phyloP scores from a whole-genome alignment of 441 rosid species.

The Populus hybrid region DNA sequence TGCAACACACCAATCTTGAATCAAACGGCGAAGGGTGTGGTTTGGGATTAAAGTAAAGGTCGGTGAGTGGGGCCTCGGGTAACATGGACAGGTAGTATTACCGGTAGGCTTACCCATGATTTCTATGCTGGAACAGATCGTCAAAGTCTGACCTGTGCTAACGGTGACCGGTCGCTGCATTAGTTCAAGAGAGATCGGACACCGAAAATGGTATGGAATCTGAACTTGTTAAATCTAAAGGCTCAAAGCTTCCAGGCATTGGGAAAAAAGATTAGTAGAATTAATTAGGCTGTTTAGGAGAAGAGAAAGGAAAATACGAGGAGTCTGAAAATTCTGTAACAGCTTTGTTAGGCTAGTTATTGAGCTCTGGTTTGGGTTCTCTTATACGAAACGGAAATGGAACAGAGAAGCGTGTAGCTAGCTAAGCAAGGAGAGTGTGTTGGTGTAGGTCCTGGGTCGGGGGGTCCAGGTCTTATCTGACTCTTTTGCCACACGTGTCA shows the following conservation, averaged over 20 bases:
- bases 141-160: conserved; percentile 85
- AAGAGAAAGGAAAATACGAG: conserved; percentile 7
- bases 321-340: conserved; percentile 27
- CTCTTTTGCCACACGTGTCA: conserved; percentile 66
- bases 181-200: conserved; percentile 87
- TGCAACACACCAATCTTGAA: conserved; percentile 93
- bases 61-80: conserved; percentile 63
- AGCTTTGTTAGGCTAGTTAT: conserved; percentile 22
- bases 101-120: conserved; percentile 93
- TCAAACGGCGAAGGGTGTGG: conserved; percentile 95
- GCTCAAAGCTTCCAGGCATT: conserved; percentile 44
- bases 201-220: conserved; percentile 81
- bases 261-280: background rate
- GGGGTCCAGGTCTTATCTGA: conserved; percentile 41
- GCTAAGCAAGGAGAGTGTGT: background rate
- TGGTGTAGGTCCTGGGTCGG: background rate
- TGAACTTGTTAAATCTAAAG: conserved; percentile 57
- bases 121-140: conserved; percentile 86
- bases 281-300: background rate
- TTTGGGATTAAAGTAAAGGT: conserved; percentile 83
- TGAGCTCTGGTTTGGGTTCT: conserved; percentile 16
- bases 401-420: conserved; percentile 7
- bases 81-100: conserved; percentile 81
- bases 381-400: conserved; percentile 16
- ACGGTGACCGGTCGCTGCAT: conserved; percentile 89